Percentiles rank a stretch among this genome's conserved stretches.
Evolutionary conservation across 2,329 filamentous ascomycete species (phyloP).

Genomic region (Sporothrix dimorphospora): DNA sequence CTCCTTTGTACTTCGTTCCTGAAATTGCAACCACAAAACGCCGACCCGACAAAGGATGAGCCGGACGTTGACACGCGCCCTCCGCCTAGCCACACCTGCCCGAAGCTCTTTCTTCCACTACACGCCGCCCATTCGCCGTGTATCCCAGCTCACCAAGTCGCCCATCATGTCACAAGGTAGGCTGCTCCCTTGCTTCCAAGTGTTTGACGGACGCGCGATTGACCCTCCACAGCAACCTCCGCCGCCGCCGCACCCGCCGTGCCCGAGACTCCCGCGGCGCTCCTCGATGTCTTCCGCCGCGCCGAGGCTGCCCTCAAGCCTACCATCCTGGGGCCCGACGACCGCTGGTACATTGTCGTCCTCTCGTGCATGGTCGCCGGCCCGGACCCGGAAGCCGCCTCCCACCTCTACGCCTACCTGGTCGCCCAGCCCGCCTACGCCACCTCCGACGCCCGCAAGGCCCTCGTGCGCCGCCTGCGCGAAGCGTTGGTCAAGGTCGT

Average conservation of each 20-base stretch:
- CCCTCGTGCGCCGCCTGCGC: conserved; percentile 54
- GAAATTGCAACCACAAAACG: not conserved
- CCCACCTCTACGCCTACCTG: conserved; percentile 60
- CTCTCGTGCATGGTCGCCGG: conserved; percentile 52
- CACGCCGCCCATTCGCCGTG: not conserved
- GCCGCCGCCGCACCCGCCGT: not conserved
- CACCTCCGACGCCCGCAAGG: conserved; percentile 49
- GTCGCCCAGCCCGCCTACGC: conserved; percentile 51
- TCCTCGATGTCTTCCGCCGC: conserved; percentile 28
- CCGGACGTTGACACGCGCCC: not conserved
- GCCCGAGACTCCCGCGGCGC: not conserved
- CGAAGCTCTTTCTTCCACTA: not conserved
- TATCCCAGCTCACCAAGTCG: not conserved
- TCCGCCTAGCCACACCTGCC: not conserved
- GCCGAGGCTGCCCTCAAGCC: conserved; percentile 27
- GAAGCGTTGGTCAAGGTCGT: conserved; percentile 64
- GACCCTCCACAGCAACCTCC: not conserved
- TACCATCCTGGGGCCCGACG: conserved; percentile 31
- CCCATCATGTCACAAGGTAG: conserved; percentile 16
- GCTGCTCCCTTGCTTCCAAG: too few relatives aligned
- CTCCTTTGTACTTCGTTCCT: not conserved
- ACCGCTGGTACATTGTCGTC: conserved; percentile 37
- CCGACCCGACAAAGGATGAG: conserved; percentile 4
- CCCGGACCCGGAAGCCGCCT: conserved; percentile 54
- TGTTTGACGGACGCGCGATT: too few relatives aligned